These are phyloP conservation scores for Babesia divergens DNA, from an alignment of 169 alveolate species.

Conservation along the genomic window DNA sequence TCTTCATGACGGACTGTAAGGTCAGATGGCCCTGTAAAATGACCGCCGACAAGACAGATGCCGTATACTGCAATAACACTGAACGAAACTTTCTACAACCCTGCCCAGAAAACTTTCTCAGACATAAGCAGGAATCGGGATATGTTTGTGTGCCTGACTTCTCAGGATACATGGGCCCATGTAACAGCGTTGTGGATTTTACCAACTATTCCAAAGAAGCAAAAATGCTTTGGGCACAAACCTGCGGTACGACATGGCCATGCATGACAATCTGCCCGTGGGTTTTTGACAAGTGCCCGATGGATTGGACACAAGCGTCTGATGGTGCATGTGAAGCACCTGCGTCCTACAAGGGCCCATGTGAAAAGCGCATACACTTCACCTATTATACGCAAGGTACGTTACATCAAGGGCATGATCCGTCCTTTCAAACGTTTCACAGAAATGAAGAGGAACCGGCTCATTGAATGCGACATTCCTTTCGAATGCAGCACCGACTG, in stretches of 20 bases:
- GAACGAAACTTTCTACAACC: constrained; percentile 49
- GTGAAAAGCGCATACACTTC: constrained; percentile 35
- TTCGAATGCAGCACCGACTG: constrained; percentile 54
- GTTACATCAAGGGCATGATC: neutral
- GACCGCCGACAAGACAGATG: constrained; percentile 7
- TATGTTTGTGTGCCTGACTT: constrained; percentile 31
- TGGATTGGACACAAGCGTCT: constrained; percentile 50
- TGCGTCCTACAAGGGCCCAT: constrained; percentile 53
- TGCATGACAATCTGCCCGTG: constrained; percentile 56
- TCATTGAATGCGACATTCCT: constrained; percentile 44
- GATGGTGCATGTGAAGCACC: constrained; percentile 61
- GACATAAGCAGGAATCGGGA: constrained; percentile 34
- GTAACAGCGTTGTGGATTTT: constrained; percentile 42
- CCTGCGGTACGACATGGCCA: constrained; percentile 64
- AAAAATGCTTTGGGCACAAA: constrained; percentile 56
- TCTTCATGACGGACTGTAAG: constrained; percentile 24
- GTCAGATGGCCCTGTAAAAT: constrained; percentile 34
- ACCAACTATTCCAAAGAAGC: constrained; percentile 42
- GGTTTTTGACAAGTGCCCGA: constrained; percentile 50
- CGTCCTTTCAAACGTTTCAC: neutral
- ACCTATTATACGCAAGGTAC: constrained; percentile 60
- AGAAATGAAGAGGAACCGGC: constrained; percentile 53
- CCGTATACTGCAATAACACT: constrained; percentile 10
- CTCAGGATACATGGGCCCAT: constrained; percentile 54
- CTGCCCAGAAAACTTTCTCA: constrained; percentile 48